Base-by-base conservation (phyloP, 768 basidiomycete species). In the Rhizopogon sp. region DNA sequence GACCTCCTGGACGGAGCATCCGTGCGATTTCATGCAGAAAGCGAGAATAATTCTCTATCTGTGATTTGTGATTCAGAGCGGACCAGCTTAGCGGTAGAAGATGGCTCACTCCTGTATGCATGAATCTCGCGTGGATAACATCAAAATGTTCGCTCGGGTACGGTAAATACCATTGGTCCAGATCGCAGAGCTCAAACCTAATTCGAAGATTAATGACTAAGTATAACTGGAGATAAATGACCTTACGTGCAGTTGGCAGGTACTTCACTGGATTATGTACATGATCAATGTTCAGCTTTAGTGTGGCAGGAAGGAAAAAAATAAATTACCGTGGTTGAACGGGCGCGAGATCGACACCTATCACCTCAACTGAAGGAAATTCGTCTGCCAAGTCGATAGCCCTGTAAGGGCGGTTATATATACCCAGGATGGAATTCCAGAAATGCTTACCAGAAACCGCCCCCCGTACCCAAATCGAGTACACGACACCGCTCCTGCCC, bases 201-300 rank as follows among this genome's bases (percentile, higher is more conserved):
- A 51, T 45, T 8, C 29, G 42, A 29, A 37, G 20, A 47, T 50
- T 39, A 49, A 60, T 45, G n/a, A 53, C 51, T 11, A 46, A 39
- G 41, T 43, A n/a, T 17, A 42, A 10, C 52, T 44, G 47, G 25
- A 39, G 45, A 35, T 49, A 33, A 47, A 17, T 35, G 41, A 39
- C 31, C 85, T 72, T 76, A 86, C 85, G 82, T 82, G 85, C 85
- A 87, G 58, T 87, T 87, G 16, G 79, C 78, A 42, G 85, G 85
- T 25, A 87, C 85, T 37, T 74, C 73, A 58, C 85, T 87, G 65
- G 57, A 61, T 50, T 52, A 25, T 55, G 47, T 33, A 40, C 28
- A 57, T 61, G 52, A 67, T 59, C 50, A 29, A 57, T 39, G 50
- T 45, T 54, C 56, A 53, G 45, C 7, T 20, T 20, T 42, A 39